Conservation (phyloP, 495 filamentous ascomycete species). For the Annulohypoxylon maeteangense region DNA sequence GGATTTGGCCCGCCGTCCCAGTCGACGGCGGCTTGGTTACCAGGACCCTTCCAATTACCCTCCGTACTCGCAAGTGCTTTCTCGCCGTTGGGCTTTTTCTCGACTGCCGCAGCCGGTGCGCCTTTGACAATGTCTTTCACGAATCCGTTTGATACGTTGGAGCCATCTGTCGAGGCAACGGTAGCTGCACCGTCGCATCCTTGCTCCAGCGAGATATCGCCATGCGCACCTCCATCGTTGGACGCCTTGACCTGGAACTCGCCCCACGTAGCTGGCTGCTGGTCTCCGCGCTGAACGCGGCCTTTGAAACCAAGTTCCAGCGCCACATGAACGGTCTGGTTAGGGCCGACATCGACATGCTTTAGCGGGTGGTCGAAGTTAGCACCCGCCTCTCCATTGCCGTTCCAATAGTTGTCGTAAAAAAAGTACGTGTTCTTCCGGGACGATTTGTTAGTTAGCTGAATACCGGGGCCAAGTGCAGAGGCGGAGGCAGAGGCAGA, state of each 20-base stretch:
- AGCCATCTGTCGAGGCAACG: conserved; percentile 53
- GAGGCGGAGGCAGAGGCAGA: too few relatives aligned
- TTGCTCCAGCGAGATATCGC: conserved; percentile 56
- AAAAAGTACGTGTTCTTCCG: conserved; percentile 49
- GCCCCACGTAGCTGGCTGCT: conserved; percentile 54
- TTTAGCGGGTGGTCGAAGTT: conserved; percentile 58
- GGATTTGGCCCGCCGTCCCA: too few relatives aligned
- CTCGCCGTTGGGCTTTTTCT: conserved; percentile 49
- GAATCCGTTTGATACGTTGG: conserved; percentile 50
- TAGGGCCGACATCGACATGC: conserved; percentile 46
- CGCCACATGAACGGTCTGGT: conserved; percentile 45
- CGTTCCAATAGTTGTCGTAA: conserved; percentile 58
- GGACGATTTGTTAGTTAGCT: conserved; percentile 49
- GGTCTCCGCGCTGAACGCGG: conserved; percentile 55
- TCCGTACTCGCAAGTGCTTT: conserved; percentile 51
- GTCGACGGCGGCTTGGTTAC: conserved; percentile 54
- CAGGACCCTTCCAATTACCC: conserved; percentile 55
- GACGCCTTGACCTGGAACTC: conserved; percentile 56
- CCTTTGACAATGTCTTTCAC: conserved; percentile 48
- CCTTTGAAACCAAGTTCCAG: conserved; percentile 54
- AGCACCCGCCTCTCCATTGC: conserved; percentile 53
- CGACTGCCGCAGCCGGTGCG: conserved; percentile 49
- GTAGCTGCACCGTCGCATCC: conserved; percentile 58
- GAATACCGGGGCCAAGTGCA: conserved; percentile 48
- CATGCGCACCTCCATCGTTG: conserved; percentile 55